These are phyloP conservation scores for Kwoniella newhampshirensis DNA, from an alignment of 768 basidiomycete genomes.

Conservation along the genomic window DNA sequence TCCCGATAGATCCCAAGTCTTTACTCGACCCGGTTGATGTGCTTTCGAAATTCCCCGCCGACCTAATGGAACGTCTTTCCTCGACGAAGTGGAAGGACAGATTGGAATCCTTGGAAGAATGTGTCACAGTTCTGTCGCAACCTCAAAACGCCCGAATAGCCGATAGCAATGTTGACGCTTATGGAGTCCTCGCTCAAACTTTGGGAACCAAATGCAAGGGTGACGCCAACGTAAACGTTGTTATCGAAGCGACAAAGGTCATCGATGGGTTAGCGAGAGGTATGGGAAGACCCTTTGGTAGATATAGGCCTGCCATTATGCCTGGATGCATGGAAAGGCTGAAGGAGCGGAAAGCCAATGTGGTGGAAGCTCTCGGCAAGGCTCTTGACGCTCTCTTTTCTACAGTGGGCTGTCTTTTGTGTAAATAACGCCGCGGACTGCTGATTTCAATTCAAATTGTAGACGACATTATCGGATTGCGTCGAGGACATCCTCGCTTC, in stretches of 20 bases:
- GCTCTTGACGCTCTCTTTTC: slow-evolving; percentile 85
- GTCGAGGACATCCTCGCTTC: slow-evolving; percentile 76
- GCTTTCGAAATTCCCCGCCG: slow-evolving; percentile 69
- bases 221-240: slow-evolving; percentile 94
- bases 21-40: slow-evolving; percentile 81
- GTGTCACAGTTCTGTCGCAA: slow-evolving; percentile 67
- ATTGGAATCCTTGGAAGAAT: slow-evolving; percentile 76
- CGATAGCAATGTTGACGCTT: slow-evolving; percentile 65
- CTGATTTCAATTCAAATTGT: slow-evolving; percentile 4
- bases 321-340: slow-evolving; percentile 78
- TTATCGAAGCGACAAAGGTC: slow-evolving; percentile 79
- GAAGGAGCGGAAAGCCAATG: slow-evolving; percentile 89
- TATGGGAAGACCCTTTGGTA: slow-evolving; percentile 70
- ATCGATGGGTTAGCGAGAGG: slow-evolving; percentile 83
- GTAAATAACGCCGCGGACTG: background rate
- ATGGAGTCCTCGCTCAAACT: slow-evolving; percentile 72
- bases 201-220: slow-evolving; percentile 76
- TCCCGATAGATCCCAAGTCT: slow-evolving; percentile 70
- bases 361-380: slow-evolving; percentile 81
- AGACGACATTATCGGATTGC: slow-evolving; percentile 79
- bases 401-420: slow-evolving; percentile 62
- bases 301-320: slow-evolving; percentile 70
- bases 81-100: slow-evolving; percentile 99
- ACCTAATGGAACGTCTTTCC: slow-evolving; percentile 69
- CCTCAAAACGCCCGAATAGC: slow-evolving; percentile 64